Evolutionary conservation across 2,329 filamentous ascomycete genomes (phyloP).

Genomic region (Knoxdaviesia capensis): DNA sequence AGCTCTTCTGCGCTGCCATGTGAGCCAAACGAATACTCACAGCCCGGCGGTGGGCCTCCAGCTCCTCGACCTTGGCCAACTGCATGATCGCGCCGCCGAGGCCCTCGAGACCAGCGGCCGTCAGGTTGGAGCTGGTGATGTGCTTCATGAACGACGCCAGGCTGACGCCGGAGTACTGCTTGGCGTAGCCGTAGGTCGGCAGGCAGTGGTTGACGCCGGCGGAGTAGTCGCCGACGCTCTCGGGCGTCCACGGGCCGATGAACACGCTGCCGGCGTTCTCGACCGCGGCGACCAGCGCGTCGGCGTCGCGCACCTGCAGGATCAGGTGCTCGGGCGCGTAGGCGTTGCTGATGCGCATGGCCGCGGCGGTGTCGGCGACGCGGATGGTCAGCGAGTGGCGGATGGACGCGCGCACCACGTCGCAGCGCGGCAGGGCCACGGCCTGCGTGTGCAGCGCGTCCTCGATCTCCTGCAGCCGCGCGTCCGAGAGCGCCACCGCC

Average conservation of each 20-base stretch:
- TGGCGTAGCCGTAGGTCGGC: conserved; percentile 92
- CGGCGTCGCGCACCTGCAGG: conserved; percentile 64
- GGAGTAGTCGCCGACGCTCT: conserved; percentile 95
- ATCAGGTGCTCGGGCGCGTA: conserved; percentile 97
- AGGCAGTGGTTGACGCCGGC: conserved; percentile 95
- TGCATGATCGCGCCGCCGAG: conserved; percentile 86
- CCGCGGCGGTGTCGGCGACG: conserved; percentile 49
- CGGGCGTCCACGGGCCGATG: conserved; percentile 87
- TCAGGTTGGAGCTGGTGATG: conserved; percentile 87
- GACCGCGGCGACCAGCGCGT: conserved; percentile 54
- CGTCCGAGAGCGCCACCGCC: conserved; percentile 57
- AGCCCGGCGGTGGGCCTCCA: conserved; percentile 82
- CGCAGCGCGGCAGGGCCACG: conserved; percentile 66
- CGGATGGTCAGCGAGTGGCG: conserved; percentile 77
- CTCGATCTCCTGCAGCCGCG: conserved; percentile 64
- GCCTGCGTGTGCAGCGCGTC: conserved; percentile 81
- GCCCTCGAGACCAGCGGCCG: conserved; percentile 63
- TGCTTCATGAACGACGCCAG: conserved; percentile 92
- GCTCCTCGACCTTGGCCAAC: conserved; percentile 78
- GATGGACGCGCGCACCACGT: conserved; percentile 82
- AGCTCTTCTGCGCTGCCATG: conserved; percentile 9
- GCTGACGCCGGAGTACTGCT: conserved; percentile 96
- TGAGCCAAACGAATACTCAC: conserved; percentile 60
- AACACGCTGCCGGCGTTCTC: conserved; percentile 94
- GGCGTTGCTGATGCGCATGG: conserved; percentile 68